Evolutionary conservation across 352 stramenopile genomes (phyloP).

Genomic region (Globisporangium paroecandrum): DNA sequence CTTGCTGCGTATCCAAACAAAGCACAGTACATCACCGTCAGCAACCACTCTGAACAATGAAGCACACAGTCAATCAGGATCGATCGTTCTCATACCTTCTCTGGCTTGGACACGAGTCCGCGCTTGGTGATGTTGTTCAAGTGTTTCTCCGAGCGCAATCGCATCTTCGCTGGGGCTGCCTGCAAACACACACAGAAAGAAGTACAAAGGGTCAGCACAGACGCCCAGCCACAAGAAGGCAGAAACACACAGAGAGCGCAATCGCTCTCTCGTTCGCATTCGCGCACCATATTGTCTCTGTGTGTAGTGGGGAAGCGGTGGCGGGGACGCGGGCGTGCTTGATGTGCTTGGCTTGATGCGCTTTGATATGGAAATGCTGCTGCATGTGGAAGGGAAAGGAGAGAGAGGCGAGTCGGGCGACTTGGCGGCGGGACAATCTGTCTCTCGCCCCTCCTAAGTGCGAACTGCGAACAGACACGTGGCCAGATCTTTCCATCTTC

Average conservation of each 20-base stretch:
- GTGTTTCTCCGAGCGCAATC: slow-evolving; percentile 86
- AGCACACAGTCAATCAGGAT: not conserved
- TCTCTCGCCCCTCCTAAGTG: not conserved
- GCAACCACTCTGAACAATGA: not conserved
- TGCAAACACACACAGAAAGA: slow-evolving; percentile 15
- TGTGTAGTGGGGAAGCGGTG: not conserved
- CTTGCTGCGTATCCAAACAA: slow-evolving; percentile 34
- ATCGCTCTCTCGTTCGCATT: not conserved
- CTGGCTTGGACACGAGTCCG: slow-evolving; percentile 65
- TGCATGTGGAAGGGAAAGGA: not conserved
- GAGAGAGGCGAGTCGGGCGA: not conserved
- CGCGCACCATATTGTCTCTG: slow-evolving; percentile 9
- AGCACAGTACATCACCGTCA: not conserved
- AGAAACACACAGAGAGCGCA: not conserved
- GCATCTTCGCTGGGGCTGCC: slow-evolving; percentile 78
- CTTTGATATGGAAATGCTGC: slow-evolving; percentile 6
- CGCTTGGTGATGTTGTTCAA: slow-evolving; percentile 87
- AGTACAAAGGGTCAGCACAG: not conserved
- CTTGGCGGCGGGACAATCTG: not conserved
- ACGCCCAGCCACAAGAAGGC: not conserved
- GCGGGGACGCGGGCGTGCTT: too few species aligned
- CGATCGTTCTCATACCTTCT: slow-evolving; percentile 48
- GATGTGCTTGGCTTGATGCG: not conserved
- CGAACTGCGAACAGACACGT: not conserved
- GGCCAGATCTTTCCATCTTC: slow-evolving; percentile 2